These are phyloP conservation scores for Fusarium humuli DNA, from an alignment of 2,329 filamentous ascomycete species.

Conservation along the genomic window DNA sequence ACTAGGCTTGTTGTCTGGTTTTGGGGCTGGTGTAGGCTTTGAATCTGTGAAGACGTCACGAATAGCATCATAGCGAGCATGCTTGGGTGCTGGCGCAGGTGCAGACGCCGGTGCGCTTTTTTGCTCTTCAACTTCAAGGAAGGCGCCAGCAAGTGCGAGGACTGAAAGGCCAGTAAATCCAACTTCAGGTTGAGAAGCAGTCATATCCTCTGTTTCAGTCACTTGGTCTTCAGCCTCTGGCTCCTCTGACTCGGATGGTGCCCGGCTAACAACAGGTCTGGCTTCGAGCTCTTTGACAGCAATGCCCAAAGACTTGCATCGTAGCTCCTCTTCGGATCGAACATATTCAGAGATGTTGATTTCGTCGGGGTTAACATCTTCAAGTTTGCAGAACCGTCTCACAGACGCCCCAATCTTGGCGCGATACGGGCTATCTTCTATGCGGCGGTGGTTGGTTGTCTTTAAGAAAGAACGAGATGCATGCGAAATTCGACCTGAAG, in stretches of 20 bases:
- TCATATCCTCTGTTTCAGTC: constrained; percentile 38
- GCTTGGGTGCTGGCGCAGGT: constrained; percentile 41
- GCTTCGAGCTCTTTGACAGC: constrained; percentile 50
- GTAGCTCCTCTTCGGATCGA: constrained; percentile 50
- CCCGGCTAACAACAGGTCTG: constrained; percentile 46
- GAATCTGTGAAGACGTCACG: constrained; percentile 57
- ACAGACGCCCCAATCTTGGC: constrained; percentile 52
- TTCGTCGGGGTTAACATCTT: constrained; percentile 50
- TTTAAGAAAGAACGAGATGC: constrained; percentile 59
- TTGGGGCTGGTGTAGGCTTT: constrained; percentile 48
- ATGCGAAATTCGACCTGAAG: constrained; percentile 60
- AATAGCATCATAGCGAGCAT: constrained; percentile 53
- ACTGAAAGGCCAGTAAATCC: constrained; percentile 48
- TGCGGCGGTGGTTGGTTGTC: constrained; percentile 51
- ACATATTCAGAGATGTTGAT: constrained; percentile 51
- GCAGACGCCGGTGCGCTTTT: constrained; percentile 42
- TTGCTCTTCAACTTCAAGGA: constrained; percentile 47
- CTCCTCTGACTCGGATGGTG: constrained; percentile 47
- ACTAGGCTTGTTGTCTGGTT: constrained; percentile 39
- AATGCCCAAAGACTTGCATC: constrained; percentile 52
- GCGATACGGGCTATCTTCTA: constrained; percentile 51
- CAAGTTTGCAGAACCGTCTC: constrained; percentile 54
- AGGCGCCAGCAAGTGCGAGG: constrained; percentile 50
- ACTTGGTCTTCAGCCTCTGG: constrained; percentile 42
- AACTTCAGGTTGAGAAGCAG: constrained; percentile 40